Evolutionary conservation across 1,284 basidiomycete species (phyloP).

Genomic region (Tetrapyrgos nigripes): DNA sequence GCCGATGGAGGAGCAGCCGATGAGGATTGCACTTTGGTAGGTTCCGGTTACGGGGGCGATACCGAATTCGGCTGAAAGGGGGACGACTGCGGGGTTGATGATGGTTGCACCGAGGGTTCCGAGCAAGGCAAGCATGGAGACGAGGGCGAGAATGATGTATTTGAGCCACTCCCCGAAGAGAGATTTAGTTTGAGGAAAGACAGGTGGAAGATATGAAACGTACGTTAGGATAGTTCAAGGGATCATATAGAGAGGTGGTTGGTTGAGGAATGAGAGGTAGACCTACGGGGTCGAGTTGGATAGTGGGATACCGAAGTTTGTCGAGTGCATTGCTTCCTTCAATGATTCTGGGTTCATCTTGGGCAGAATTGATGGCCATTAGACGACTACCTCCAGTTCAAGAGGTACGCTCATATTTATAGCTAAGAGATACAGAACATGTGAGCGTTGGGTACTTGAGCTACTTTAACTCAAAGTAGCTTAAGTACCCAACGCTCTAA

Average conservation of each 20-base stretch:
- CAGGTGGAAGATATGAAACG: background rate
- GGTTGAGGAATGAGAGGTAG: conserved; percentile 11
- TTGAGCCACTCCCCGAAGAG: background rate
- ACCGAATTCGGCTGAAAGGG: conserved; percentile 12
- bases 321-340: background rate
- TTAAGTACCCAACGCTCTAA: too few relatives aligned
- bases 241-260: conserved; percentile 8
- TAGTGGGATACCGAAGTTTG: background rate
- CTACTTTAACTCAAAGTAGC: too few relatives aligned
- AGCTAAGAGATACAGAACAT: too few relatives aligned
- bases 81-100: conserved; percentile 42
- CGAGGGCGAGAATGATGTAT: conserved; percentile 12
- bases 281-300: conserved; percentile 4
- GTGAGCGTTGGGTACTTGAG: too few relatives aligned
- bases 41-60: conserved; percentile 7
- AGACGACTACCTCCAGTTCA: too few relatives aligned
- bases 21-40: conserved; percentile 10
- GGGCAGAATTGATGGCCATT: too few relatives aligned
- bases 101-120: conserved; percentile 30
- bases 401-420: too few relatives aligned
- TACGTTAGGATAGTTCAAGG: background rate
- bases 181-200: background rate
- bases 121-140: conserved; percentile 30
- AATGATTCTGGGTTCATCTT: background rate
- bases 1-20: conserved; percentile 4